Conservation (phyloP, 1,139 yeast species). For the Geotrichum bryndzae region DNA sequence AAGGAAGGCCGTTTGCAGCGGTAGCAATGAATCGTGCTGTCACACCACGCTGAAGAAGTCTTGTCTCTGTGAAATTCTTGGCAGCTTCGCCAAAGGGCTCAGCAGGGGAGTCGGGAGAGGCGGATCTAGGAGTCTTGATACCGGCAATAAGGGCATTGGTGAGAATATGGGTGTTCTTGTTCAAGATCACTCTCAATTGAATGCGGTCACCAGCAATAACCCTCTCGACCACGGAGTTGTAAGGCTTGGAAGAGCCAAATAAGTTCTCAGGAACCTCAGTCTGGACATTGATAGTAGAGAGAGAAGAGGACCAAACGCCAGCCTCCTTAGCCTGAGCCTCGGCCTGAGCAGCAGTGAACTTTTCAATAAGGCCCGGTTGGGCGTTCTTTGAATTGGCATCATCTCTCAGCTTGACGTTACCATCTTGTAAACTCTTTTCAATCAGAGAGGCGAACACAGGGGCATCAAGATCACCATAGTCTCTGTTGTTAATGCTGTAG, state of each 20-base stretch:
- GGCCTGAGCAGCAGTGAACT: constrained; percentile 42
- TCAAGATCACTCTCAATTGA: constrained; percentile 48
- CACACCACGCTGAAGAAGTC: constrained; percentile 60
- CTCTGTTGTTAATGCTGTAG: constrained; percentile 52
- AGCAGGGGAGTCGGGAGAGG: constrained; percentile 37
- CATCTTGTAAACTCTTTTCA: constrained; percentile 52
- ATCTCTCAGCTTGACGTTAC: constrained; percentile 59
- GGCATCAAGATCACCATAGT: constrained; percentile 65
- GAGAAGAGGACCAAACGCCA: constrained; percentile 50
- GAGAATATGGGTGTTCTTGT: constrained; percentile 40
- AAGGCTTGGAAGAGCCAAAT: constrained; percentile 36
- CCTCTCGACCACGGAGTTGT: constrained; percentile 61
- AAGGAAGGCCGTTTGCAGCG: constrained; percentile 53
- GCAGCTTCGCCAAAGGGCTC: constrained; percentile 62
- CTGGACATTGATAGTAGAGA: constrained; percentile 32
- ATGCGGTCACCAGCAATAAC: constrained; percentile 76
- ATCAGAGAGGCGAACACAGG: constrained; percentile 59
- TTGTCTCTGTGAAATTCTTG: constrained; percentile 58
- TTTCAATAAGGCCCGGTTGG: constrained; percentile 35
- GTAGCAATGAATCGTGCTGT: constrained; percentile 52
- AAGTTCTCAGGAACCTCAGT: constrained; percentile 39
- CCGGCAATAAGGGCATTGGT: constrained; percentile 69
- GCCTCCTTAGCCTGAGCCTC: constrained; percentile 44
- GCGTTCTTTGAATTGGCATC: constrained; percentile 38
- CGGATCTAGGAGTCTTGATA: constrained; percentile 63